Percentiles rank a stretch among this genome's conserved stretches.
Evolutionary conservation across 2,329 filamentous ascomycete genomes (phyloP).

Genomic region (Trichoderma gracile): DNA sequence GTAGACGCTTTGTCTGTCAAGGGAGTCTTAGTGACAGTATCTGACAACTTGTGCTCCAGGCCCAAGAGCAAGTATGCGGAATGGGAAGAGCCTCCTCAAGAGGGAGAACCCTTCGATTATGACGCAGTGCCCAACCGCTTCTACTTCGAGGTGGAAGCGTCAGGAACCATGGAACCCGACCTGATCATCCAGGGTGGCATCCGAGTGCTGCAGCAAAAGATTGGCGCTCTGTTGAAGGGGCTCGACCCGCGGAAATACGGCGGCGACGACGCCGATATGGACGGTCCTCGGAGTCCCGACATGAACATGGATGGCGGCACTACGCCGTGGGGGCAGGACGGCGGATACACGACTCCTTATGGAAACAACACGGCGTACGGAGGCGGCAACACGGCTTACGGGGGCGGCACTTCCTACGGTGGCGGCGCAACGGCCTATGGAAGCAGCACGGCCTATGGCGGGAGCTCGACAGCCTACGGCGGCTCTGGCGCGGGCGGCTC

Average conservation of each 20-base stretch:
- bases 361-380: slow-evolving; percentile 70
- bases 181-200: slow-evolving; percentile 87
- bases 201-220: slow-evolving; percentile 83
- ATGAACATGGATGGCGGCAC: slow-evolving; percentile 59
- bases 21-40: neutral
- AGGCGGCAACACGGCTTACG: slow-evolving; percentile 65
- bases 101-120: slow-evolving; percentile 88
- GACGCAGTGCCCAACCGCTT: slow-evolving; percentile 81
- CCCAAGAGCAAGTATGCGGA: slow-evolving; percentile 78
- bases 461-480: slow-evolving; percentile 22
- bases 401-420: slow-evolving; percentile 52
- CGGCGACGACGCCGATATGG: slow-evolving; percentile 60
- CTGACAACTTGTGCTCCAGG: slow-evolving; percentile 48
- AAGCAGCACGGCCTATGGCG: slow-evolving; percentile 20
- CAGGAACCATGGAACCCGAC: slow-evolving; percentile 86
- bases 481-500: slow-evolving; percentile 16
- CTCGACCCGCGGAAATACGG: slow-evolving; percentile 52
- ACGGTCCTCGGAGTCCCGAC: slow-evolving; percentile 67
- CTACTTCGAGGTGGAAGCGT: slow-evolving; percentile 91
- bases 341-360: slow-evolving; percentile 71
- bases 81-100: slow-evolving; percentile 76
- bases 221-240: slow-evolving; percentile 72
- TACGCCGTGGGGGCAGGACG: slow-evolving; percentile 56
- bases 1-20: slow-evolving; percentile 32
- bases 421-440: slow-evolving; percentile 65